Evolutionary conservation across 768 basidiomycete species (phyloP).

Genomic region (Hydnum rufescens): DNA sequence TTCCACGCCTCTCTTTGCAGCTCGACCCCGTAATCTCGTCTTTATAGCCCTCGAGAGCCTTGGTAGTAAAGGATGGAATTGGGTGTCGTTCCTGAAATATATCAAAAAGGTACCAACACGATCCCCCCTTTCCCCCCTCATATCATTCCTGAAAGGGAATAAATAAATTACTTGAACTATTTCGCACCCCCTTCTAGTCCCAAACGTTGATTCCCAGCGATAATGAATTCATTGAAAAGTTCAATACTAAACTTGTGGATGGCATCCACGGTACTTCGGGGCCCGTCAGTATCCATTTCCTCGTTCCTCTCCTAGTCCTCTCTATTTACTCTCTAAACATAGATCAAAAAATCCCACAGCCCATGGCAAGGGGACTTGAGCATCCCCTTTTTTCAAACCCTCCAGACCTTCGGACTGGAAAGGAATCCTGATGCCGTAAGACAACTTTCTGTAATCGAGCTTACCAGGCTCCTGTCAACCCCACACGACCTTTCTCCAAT

Average conservation of each 20-base stretch:
- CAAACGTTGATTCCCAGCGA: constrained; percentile 7
- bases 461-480: too few relatives aligned
- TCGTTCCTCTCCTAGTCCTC: not conserved
- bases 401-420: constrained; percentile 5
- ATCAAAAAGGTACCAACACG: constrained; percentile 2
- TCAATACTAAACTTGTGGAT: constrained; percentile 8
- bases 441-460: not conserved
- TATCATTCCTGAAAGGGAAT: too few relatives aligned
- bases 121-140: too few relatives aligned
- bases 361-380: not conserved
- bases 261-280: constrained; percentile 8
- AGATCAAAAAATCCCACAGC: not conserved
- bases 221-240: constrained; percentile 3
- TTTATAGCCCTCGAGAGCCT: not conserved
- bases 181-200: too few relatives aligned
- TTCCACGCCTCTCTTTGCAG: not conserved
- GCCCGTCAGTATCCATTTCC: not conserved
- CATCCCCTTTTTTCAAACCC: constrained; percentile 7
- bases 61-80: not conserved
- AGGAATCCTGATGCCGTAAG: constrained; percentile 8
- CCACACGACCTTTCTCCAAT: not conserved
- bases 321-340: not conserved
- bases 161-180: too few relatives aligned
- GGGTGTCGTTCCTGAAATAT: constrained; percentile 5
- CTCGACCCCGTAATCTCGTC: not conserved